These are phyloP conservation scores for Forsythia suspensa DNA, from an alignment of 257 asterid species.

Conservation along the genomic window DNA sequence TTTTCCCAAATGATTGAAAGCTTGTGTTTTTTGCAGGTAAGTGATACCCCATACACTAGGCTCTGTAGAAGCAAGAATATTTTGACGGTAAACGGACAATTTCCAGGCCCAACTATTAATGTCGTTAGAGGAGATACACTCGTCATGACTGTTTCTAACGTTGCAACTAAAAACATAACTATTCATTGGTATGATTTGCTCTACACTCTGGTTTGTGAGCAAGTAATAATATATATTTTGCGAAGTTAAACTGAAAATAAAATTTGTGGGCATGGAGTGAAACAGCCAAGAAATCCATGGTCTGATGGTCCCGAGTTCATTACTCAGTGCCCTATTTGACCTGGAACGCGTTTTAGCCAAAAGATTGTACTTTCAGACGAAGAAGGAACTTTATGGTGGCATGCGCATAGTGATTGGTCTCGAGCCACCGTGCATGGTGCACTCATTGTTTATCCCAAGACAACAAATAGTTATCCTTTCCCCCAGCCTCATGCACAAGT, in stretches of 20 bases:
- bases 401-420: conserved; percentile 9
- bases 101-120: conserved; percentile 52
- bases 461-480: conserved; percentile 38
- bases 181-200: conserved; percentile 42
- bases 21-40: conserved; percentile 25
- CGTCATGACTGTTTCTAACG: conserved; percentile 33
- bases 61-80: conserved; percentile 50
- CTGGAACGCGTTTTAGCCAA: conserved; percentile 42
- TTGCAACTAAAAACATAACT: conserved; percentile 41
- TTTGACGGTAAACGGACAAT: conserved; percentile 52
- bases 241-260: no score
- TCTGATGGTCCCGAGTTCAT: conserved; percentile 57
- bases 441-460: conserved; percentile 32
- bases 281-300: conserved; percentile 55
- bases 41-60: conserved; percentile 32
- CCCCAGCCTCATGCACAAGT: conserved; percentile 42
- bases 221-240: no score
- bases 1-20: no score
- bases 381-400: conserved; percentile 62
- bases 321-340: conserved; percentile 53
- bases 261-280: conserved; percentile 53
- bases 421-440: conserved; percentile 57
- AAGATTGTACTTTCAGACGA: conserved; percentile 44
- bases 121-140: conserved; percentile 40
- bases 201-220: no score